Base-by-base conservation (phyloP, 2,329 filamentous ascomycete genomes). In the Keithomyces neogunnii region DNA sequence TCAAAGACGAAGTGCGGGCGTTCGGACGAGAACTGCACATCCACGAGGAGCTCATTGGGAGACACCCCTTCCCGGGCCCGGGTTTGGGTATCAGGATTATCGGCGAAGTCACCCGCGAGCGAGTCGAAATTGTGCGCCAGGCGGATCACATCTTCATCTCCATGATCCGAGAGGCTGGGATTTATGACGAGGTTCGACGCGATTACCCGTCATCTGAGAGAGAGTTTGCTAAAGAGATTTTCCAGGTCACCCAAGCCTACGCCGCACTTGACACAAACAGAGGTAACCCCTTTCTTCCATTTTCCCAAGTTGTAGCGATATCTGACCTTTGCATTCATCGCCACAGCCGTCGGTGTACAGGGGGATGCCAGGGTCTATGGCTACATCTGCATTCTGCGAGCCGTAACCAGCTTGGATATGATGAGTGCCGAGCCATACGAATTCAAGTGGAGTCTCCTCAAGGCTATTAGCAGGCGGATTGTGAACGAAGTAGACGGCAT, bases 31-130 rank as follows among this genome's bases (percentile, higher is more conserved):
- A 63, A 48, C 52, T 68, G 5, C 53, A 56, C 3, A 61, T 68
- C 35, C 59, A 46, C 31, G 31, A 63, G 35, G 60, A 64, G 32
- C 64, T 66, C n/a, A 58, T 66, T 19, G 63, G 59, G 53, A 40
- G 56, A 59, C 62, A 64, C 55, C 40, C 61, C 47, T 52, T 50
- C n/a, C 50, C 49, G 5, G 48, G 50, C 7, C 47, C 38, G 43
- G 78, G 70, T 48, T 82, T 95, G 54, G 89, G 80, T 11, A 87
- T 93, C 58, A 79, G 88, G 49, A 85, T 96, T 54, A 73, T 96
- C 1, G 91, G 91, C 36, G 90, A 95, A 59, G 84, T 96, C 11
- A 95, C 88, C 1, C 77, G 76, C 2, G 86, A 91, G 64, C 81
- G 86, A 42, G 85, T 96, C 13, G 81, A 82, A 51, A 93, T 95